phyloP scores from a whole-genome alignment of 352 stramenopile genomes.

The Globisporangium acanthophoron region DNA sequence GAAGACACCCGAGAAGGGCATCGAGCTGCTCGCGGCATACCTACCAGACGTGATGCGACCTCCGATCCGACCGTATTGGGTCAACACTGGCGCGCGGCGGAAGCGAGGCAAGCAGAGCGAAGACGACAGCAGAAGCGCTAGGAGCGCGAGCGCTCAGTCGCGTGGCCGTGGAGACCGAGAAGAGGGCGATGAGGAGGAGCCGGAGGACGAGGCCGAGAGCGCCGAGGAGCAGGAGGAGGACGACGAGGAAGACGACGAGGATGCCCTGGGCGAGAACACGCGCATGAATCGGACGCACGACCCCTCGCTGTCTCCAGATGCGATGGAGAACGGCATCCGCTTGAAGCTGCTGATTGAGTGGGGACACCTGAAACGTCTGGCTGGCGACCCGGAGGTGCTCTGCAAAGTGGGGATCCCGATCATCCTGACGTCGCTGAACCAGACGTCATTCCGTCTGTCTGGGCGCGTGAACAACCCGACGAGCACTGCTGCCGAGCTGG shows the following conservation, averaged over 20 bases:
- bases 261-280: slow-evolving; percentile 38
- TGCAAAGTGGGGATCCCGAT: slow-evolving; percentile 82
- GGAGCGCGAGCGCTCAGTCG: not conserved
- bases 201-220: slow-evolving; percentile 14
- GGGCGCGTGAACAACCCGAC: slow-evolving; percentile 56
- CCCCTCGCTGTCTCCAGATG: slow-evolving; percentile 70
- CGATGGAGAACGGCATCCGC: slow-evolving; percentile 82
- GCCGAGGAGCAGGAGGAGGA: slow-evolving; percentile 27
- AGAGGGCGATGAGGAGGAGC: slow-evolving; percentile 12
- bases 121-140: not conserved
- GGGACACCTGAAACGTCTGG: slow-evolving; percentile 65
- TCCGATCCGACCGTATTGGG: slow-evolving; percentile 82
- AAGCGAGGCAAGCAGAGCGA: slow-evolving; percentile 6
- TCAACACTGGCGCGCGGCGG: slow-evolving; percentile 37
- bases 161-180: not conserved
- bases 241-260: slow-evolving; percentile 54
- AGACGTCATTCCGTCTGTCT: slow-evolving; percentile 68
- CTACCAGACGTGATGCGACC: slow-evolving; percentile 61
- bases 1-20: slow-evolving; percentile 40
- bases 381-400: slow-evolving; percentile 64
- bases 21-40: slow-evolving; percentile 48
- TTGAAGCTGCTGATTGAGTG: slow-evolving; percentile 77
- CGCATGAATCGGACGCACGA: slow-evolving; percentile 64
- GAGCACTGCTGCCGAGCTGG: slow-evolving; percentile 43
- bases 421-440: slow-evolving; percentile 75